These are phyloP conservation scores for Cubamyces sp. DNA, from an alignment of 768 basidiomycete species.

Conservation along the genomic window DNA sequence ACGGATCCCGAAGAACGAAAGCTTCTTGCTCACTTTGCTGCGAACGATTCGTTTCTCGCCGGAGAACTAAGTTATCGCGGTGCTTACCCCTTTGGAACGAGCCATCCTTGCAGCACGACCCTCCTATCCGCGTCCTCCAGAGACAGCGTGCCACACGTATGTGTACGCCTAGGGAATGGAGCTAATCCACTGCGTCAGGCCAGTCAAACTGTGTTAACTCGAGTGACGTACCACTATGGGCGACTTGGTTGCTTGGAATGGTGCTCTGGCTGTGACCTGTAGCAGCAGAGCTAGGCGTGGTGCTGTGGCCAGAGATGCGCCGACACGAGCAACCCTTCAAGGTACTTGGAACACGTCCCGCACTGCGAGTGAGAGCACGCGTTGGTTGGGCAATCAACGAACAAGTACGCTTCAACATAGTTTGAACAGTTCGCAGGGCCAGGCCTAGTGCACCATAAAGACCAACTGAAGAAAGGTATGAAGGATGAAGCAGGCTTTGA, in stretches of 20 bases:
- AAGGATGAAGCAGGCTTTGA: too few relatives aligned
- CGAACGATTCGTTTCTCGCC: constrained; percentile 19
- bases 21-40: constrained; percentile 67
- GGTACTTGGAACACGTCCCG: too few relatives aligned
- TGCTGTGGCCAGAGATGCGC: neutral
- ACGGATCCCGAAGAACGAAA: constrained; percentile 87
- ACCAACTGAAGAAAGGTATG: too few relatives aligned
- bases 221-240: neutral
- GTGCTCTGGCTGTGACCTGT: neutral
- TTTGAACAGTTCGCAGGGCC: too few relatives aligned
- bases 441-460: too few relatives aligned
- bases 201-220: neutral
- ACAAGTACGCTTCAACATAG: too few relatives aligned
- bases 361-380: too few relatives aligned
- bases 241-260: neutral
- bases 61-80: constrained; percentile 21
- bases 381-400: too few relatives aligned
- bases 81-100: constrained; percentile 79
- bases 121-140: constrained; percentile 28
- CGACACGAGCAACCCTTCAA: neutral
- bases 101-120: constrained; percentile 82
- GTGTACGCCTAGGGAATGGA: constrained; percentile 33
- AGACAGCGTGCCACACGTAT: constrained; percentile 31
- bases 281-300: too few relatives aligned
- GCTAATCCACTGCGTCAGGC: constrained; percentile 10